Percentiles rank a stretch among this genome's conserved stretches.
Conservation (phyloP, 352 stramenopile species). For the Nothophytophthora sp. region DNA sequence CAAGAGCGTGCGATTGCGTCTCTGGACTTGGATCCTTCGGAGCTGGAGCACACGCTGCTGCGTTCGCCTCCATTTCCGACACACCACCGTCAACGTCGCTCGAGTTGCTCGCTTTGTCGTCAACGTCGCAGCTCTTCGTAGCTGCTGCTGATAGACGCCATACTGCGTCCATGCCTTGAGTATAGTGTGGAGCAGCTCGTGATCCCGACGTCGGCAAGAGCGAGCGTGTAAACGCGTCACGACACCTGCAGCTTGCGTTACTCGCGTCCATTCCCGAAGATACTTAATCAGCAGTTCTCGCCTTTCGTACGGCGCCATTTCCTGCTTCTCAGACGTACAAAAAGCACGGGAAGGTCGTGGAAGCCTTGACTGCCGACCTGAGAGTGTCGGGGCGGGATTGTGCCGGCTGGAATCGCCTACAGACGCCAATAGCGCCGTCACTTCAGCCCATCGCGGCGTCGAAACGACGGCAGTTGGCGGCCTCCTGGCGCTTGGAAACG, state of each 20-base stretch:
- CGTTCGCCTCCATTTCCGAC: conserved; percentile 12
- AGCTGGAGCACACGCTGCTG: neutral
- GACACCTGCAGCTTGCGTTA: neutral
- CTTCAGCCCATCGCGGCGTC: conserved; percentile 23
- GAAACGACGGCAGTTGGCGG: neutral
- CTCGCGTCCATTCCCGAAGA: conserved; percentile 9
- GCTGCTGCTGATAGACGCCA: neutral
- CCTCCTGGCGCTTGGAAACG: neutral
- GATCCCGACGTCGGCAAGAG: conserved; percentile 10
- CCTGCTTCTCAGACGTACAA: neutral
- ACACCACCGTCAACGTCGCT: neutral
- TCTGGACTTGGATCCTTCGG: conserved; percentile 4
- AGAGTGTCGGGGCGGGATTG: neutral
- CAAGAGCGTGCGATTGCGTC: conserved; percentile 1
- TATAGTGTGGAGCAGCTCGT: conserved; percentile 1
- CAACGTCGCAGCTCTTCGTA: neutral
- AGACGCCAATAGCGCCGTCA: conserved; percentile 29
- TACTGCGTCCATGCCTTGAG: conserved; percentile 12
- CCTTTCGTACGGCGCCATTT: conserved; percentile 8
- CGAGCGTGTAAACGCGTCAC: conserved; percentile 13
- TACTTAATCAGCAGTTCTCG: conserved; percentile 3
- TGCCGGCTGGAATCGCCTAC: conserved; percentile 2
- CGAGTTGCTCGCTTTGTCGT: conserved; percentile 1
- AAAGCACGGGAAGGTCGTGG: neutral
- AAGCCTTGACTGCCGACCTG: neutral